Conservation (phyloP, 2,329 filamentous ascomycete species). For the Keithomyces neogunnii region DNA sequence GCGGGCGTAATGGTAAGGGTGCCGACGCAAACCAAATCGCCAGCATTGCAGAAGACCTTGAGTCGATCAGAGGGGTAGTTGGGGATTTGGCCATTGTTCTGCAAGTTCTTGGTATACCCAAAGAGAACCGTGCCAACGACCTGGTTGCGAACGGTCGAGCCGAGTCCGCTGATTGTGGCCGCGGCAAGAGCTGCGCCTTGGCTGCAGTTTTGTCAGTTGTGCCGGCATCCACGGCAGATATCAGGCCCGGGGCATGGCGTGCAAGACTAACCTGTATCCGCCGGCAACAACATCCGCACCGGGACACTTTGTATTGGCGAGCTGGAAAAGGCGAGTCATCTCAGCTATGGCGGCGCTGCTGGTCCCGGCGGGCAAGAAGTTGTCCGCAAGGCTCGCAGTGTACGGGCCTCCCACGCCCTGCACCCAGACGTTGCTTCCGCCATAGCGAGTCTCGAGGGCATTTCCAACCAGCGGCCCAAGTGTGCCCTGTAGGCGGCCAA, state of each 20-base stretch:
- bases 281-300: slow-evolving; percentile 32
- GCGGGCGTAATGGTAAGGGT: slow-evolving; percentile 25
- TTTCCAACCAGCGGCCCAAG: slow-evolving; percentile 20
- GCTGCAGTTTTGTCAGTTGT: slow-evolving; percentile 7
- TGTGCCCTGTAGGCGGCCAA: slow-evolving; percentile 9
- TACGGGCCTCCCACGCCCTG: slow-evolving; percentile 36
- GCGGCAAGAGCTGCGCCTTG: slow-evolving; percentile 37
- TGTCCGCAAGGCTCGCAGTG: slow-evolving; percentile 24
- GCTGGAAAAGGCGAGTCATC: slow-evolving; percentile 28
- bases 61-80: slow-evolving; percentile 25
- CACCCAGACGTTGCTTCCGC: slow-evolving; percentile 24
- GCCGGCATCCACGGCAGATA: not conserved
- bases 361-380: slow-evolving; percentile 29
- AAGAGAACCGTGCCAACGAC: slow-evolving; percentile 29
- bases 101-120: slow-evolving; percentile 34
- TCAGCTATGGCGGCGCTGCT: slow-evolving; percentile 28
- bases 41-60: slow-evolving; percentile 27
- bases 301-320: slow-evolving; percentile 34
- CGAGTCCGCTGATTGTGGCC: slow-evolving; percentile 26
- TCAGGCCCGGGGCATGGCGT: not conserved
- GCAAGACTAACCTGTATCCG: slow-evolving; percentile 20
- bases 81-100: slow-evolving; percentile 29
- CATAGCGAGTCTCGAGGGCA: slow-evolving; percentile 19
- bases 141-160: slow-evolving; percentile 20
- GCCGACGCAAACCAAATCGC: slow-evolving; percentile 28